phyloP scores from a whole-genome alignment of 202 grass and related monocot genomes.

The Cymbopogon flexuosus region DNA sequence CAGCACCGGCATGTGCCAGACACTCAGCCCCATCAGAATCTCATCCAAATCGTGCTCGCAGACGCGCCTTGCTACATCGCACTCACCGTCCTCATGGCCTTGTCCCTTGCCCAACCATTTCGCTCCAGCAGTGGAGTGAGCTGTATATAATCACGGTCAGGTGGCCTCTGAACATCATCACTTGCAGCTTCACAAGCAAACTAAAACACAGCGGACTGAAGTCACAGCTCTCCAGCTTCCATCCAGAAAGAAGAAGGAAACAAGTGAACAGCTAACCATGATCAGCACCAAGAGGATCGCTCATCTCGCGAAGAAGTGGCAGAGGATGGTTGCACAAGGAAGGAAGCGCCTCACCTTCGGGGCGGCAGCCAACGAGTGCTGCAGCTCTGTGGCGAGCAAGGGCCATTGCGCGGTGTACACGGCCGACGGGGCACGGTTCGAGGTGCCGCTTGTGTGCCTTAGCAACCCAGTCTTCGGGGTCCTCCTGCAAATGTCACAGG shows the following conservation, averaged over 20 bases:
- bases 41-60: not conserved
- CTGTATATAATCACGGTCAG: not conserved
- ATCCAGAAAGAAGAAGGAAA: not conserved
- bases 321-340: not conserved
- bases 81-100: conserved; percentile 2
- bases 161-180: not conserved
- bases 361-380: not conserved
- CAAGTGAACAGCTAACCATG: not conserved
- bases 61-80: not conserved
- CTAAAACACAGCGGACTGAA: not conserved
- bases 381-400: conserved; percentile 30
- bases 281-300: not conserved
- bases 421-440: conserved; percentile 35
- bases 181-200: not conserved
- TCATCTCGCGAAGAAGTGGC: not conserved
- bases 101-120: conserved; percentile 5
- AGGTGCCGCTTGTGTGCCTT: conserved; percentile 35
- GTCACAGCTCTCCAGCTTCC: not conserved
- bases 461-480: conserved; percentile 23
- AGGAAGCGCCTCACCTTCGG: not conserved
- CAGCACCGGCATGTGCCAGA: not conserved
- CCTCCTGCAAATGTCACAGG: conserved; percentile 35
- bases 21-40: not conserved
- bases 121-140: not conserved
- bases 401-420: conserved; percentile 21